Conservation (phyloP, 805 yeast genomes). For the Torulaspora franciscae region DNA sequence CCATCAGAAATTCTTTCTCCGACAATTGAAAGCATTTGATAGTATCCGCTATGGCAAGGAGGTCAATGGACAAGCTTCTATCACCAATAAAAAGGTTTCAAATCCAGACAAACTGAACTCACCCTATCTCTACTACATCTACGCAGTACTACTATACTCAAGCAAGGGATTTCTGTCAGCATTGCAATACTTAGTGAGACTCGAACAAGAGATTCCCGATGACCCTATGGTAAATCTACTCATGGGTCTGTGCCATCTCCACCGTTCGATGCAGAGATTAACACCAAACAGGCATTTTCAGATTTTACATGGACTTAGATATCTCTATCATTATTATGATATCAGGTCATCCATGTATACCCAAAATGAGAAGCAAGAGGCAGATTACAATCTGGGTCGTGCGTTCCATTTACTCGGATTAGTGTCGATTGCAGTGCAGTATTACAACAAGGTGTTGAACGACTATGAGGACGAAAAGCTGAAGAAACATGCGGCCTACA, state of each 20-base stretch:
- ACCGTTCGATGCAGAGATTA: constrained; percentile 86
- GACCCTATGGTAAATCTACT: constrained; percentile 78
- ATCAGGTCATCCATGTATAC: constrained; percentile 39
- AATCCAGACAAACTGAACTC: constrained; percentile 43
- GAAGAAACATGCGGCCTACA: constrained; percentile 79
- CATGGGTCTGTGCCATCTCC: constrained; percentile 76
- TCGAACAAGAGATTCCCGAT: constrained; percentile 58
- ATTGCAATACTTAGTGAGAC: constrained; percentile 67
- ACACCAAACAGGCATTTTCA: constrained; percentile 83
- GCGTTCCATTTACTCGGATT: constrained; percentile 81
- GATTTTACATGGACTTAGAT: constrained; percentile 80
- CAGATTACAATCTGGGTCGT: constrained; percentile 77
- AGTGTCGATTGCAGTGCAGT: constrained; percentile 62
- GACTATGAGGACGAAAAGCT: constrained; percentile 55
- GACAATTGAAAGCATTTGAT: constrained; percentile 89
- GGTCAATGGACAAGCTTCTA: constrained; percentile 75
- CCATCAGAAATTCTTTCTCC: constrained; percentile 82
- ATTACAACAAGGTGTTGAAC: constrained; percentile 64
- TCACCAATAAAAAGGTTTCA: constrained; percentile 47
- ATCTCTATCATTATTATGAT: constrained; percentile 63
- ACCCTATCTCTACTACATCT: constrained; percentile 70
- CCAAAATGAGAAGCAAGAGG: constrained; percentile 60
- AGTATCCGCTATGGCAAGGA: constrained; percentile 49
- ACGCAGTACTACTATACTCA: constrained; percentile 73
- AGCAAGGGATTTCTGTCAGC: constrained; percentile 82